Evolutionary conservation across 306 rosid genomes (phyloP), one percentile per base, ranked within the genome.

Genomic region (Senna tora): DNA sequence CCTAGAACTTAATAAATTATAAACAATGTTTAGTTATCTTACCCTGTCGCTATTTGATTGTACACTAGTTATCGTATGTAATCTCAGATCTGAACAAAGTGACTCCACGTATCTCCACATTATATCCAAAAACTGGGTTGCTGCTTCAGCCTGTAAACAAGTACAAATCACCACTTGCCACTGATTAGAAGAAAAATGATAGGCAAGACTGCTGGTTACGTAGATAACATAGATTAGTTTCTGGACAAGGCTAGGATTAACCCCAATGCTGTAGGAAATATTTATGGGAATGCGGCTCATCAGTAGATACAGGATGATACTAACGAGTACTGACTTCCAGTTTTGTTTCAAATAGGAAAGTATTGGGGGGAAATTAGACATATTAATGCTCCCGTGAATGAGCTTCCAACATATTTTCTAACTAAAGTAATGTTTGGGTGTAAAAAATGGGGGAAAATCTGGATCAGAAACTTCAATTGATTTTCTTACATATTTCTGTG

Each of bases 11-110:
- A 76, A 67, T n/a, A 43, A 72, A 64, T 28, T 74, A 67, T n/a
- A 43, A 72, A 64, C 34, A 45, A 60, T 6, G 43, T 15, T 22
- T 64, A 17, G 71, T 63, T 71, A 73, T 51, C 82, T 82, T 78
- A 94, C 97, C 95, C 97, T 85, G 78, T 94, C 97, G 9, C 74
- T 84, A 67, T 91, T 82, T 32, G 97, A 86, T 73, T 91, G 95
- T 61, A 94, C 96, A 73, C 89, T 89, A 72, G 99, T 94, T 56
- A 94, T 94, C 9, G 97, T 80, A 70, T 94, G 89, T 13, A 84
- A 83, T 75, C 92, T 87, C 75, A 91, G 80, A 73, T 89, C 86
- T 4, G 88, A 79, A 80, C 97, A 94, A 77, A 94, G 88, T 49
- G 97, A 89, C 74, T 94, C 97, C 88, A 85, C 52, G 82, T 87